These are phyloP conservation scores for Candida endomychidarum DNA, from an alignment of 805 yeast species.

Conservation along the genomic window DNA sequence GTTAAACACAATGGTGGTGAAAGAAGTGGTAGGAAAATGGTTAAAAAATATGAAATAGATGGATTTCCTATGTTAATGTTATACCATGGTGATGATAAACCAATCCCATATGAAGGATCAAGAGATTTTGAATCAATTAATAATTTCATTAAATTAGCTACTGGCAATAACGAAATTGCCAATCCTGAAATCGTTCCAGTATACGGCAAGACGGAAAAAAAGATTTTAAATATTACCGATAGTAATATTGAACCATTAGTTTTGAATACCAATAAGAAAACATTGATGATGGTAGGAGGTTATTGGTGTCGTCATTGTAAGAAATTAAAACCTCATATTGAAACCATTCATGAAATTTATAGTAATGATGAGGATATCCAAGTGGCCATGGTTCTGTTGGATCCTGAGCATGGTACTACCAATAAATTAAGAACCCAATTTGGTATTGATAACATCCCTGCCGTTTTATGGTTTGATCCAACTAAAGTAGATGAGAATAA, in stretches of 20 bases:
- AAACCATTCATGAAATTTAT: conserved; percentile 43
- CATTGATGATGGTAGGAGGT: conserved; percentile 57
- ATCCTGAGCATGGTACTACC: conserved; percentile 46
- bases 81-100: conserved; percentile 51
- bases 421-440: conserved; percentile 41
- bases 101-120: conserved; percentile 56
- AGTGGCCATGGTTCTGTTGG: conserved; percentile 19
- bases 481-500: conserved; percentile 16
- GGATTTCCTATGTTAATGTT: conserved; percentile 68
- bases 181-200: conserved; percentile 11
- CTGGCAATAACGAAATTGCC: conserved; percentile 21
- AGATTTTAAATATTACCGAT: conserved; percentile 27
- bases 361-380: conserved; percentile 30
- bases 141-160: conserved; percentile 47
- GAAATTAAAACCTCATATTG: conserved; percentile 51
- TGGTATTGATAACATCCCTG: conserved; percentile 50
- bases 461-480: conserved; percentile 50
- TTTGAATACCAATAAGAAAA: conserved; percentile 26
- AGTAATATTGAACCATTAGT: conserved; percentile 44
- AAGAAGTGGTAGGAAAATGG: conserved; percentile 46
- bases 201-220: conserved; percentile 1
- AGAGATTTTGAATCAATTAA: conserved; percentile 52
- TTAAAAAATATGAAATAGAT: conserved; percentile 49
- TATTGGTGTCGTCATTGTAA: conserved; percentile 63
- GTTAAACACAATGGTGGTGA: conserved; percentile 61